A percentile compares a stretch with the other conserved stretches of the same genome.
Conservation (phyloP, 768 basidiomycete genomes). For the Daedalea quercina region DNA sequence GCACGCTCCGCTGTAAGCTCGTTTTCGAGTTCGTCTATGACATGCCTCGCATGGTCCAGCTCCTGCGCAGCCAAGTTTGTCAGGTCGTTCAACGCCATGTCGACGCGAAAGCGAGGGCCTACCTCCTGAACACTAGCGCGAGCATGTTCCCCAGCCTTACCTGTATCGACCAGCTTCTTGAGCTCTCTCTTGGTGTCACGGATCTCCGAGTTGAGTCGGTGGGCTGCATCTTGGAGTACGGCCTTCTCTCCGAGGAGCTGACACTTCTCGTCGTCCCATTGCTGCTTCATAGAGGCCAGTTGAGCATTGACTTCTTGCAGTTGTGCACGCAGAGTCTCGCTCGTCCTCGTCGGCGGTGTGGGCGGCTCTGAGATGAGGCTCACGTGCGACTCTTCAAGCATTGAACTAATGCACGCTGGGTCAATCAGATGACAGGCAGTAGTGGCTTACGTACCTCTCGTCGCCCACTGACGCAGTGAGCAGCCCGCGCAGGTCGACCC, state of each 20-base stretch:
- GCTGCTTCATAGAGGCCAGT: slow-evolving; percentile 54
- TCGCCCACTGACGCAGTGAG: slow-evolving; percentile 39
- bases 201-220: slow-evolving; percentile 57
- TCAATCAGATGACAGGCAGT: neutral
- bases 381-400: slow-evolving; percentile 42
- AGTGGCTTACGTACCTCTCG: slow-evolving; percentile 45
- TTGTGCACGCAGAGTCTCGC: slow-evolving; percentile 55
- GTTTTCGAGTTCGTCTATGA: slow-evolving; percentile 62
- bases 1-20: slow-evolving; percentile 68
- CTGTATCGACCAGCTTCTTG: slow-evolving; percentile 45
- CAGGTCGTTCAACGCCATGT: neutral
- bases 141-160: slow-evolving; percentile 41
- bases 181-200: slow-evolving; percentile 52
- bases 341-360: slow-evolving; percentile 61
- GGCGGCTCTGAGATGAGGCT: slow-evolving; percentile 51
- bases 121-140: slow-evolving; percentile 51
- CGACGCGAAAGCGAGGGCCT: slow-evolving; percentile 11
- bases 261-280: slow-evolving; percentile 65
- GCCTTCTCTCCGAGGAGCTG: slow-evolving; percentile 65
- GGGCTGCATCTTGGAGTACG: slow-evolving; percentile 64
- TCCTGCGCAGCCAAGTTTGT: slow-evolving; percentile 40
- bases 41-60: slow-evolving; percentile 56
- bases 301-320: slow-evolving; percentile 57
- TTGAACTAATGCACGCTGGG: slow-evolving; percentile 31
- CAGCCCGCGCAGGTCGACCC: slow-evolving; percentile 44